phyloP scores from a whole-genome alignment of 176 grass and related monocot genomes.

The Triticum monococcum region DNA sequence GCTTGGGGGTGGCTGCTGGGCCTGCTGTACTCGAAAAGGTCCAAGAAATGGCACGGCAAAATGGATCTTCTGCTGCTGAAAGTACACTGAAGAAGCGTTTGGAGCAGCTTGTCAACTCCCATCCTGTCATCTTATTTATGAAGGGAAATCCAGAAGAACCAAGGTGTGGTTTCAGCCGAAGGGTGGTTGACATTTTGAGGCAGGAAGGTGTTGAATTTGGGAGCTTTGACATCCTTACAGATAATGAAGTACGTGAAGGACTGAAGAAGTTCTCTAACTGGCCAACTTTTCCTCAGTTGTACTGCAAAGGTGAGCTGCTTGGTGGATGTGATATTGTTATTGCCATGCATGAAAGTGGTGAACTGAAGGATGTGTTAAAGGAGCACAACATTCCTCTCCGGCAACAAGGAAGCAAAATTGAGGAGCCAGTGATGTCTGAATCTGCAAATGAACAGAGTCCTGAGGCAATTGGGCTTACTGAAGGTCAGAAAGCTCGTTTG shows the following conservation, averaged over 20 bases:
- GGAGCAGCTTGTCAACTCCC: conserved; percentile 82
- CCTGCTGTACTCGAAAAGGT: conserved; percentile 62
- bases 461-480: conserved; percentile 33
- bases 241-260: conserved; percentile 86
- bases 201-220: conserved; percentile 74
- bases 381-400: conserved; percentile 57
- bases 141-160: conserved; percentile 87
- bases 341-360: conserved; percentile 86
- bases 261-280: conserved; percentile 95
- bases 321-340: conserved; percentile 92
- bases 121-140: conserved; percentile 85
- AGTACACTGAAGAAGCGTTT: conserved; percentile 55
- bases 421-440: conserved; percentile 24
- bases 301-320: conserved; percentile 85
- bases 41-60: conserved; percentile 47
- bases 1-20: conserved; percentile 51
- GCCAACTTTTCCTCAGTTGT: conserved; percentile 95
- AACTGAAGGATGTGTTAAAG: conserved; percentile 76
- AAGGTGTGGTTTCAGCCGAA: conserved; percentile 90
- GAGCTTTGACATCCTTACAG: conserved; percentile 83
- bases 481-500: conserved; percentile 51
- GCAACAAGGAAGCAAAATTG: conserved; percentile 41
- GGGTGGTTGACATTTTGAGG: conserved; percentile 82
- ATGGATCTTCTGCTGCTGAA: conserved; percentile 48
- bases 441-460: conserved; percentile 31